Percentiles rank a stretch among this genome's conserved stretches.
phyloP scores from a whole-genome alignment of 2,329 filamentous ascomycete genomes.

The Trichophyton verrucosum region DNA sequence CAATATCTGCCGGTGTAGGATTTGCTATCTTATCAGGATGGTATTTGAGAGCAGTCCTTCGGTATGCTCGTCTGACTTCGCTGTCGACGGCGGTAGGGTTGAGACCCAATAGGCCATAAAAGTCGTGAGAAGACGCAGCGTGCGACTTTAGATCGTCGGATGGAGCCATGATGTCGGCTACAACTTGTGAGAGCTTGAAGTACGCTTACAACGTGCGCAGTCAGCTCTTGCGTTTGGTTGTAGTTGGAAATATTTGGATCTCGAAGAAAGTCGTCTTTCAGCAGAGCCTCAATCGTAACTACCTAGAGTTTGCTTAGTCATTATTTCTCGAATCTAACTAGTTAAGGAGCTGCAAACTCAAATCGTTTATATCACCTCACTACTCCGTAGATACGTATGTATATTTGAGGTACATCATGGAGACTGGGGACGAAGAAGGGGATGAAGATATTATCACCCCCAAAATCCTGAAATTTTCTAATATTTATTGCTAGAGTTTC shows the following conservation, averaged over 20 bases:
- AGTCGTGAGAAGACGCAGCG: slow-evolving; percentile 53
- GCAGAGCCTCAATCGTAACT: neutral
- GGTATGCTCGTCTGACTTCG: slow-evolving; percentile 75
- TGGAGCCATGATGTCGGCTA: slow-evolving; percentile 20
- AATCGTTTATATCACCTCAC: no score
- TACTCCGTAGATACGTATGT: no score
- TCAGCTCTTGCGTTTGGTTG: neutral
- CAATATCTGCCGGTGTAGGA: slow-evolving; percentile 53
- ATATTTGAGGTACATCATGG: no score
- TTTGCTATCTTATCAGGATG: slow-evolving; percentile 84
- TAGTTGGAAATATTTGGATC: neutral
- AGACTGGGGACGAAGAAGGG: no score
- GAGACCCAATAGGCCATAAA: slow-evolving; percentile 64
- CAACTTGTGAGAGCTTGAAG: neutral
- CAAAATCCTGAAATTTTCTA: no score
- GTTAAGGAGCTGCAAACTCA: no score
- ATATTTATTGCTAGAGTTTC: no score
- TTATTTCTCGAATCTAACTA: neutral
- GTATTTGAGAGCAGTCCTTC: slow-evolving; percentile 74
- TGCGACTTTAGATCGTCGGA: slow-evolving; percentile 42
- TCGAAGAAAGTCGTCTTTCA: neutral
- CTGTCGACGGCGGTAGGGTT: slow-evolving; percentile 51
- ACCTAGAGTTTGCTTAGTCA: neutral
- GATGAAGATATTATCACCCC: no score
- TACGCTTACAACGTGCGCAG: neutral